Percentiles rank a stretch among this genome's conserved stretches.
phyloP scores from a whole-genome alignment of 495 filamentous ascomycete genomes.

The Podospora pseudopauciseta region DNA sequence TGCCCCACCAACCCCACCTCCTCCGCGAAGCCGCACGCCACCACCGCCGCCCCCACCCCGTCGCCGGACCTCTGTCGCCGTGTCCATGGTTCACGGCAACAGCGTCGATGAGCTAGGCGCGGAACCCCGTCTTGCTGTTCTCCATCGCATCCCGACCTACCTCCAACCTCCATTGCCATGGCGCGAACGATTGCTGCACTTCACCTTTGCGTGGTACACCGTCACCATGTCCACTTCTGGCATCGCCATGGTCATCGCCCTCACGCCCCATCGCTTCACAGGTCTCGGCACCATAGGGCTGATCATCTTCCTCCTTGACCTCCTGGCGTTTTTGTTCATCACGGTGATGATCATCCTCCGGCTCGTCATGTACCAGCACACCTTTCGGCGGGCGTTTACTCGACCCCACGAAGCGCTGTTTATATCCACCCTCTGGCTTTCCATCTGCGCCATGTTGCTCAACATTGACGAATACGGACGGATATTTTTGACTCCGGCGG shows the following conservation, averaged over 20 bases:
- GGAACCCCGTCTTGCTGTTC: constrained; percentile 8
- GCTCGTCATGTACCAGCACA: constrained; percentile 52
- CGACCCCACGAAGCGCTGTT: constrained; percentile 65
- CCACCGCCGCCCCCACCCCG: neutral
- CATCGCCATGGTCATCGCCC: constrained; percentile 57
- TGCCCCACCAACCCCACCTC: neutral
- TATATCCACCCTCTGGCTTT: constrained; percentile 64
- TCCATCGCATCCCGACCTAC: constrained; percentile 29
- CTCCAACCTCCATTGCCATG: constrained; percentile 31
- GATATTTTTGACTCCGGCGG: constrained; percentile 38
- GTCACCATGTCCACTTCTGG: constrained; percentile 66
- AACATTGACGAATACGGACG: constrained; percentile 56
- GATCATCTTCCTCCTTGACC: constrained; percentile 59
- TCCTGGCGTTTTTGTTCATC: constrained; percentile 55
- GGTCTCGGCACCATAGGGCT: constrained; percentile 59
- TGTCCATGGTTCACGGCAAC: neutral
- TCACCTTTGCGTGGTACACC: constrained; percentile 74
- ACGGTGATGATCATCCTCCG: constrained; percentile 51
- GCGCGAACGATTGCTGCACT: constrained; percentile 54
- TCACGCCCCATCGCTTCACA: constrained; percentile 55
- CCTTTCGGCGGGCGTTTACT: constrained; percentile 52
- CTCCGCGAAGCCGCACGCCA: neutral
- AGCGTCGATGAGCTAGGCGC: neutral
- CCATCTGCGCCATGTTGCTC: constrained; percentile 58
- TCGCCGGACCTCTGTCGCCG: neutral